Percentiles rank a stretch among this genome's conserved stretches.
phyloP scores from a whole-genome alignment of 106 monocot species.

The Acanthochlamys bracteata region DNA sequence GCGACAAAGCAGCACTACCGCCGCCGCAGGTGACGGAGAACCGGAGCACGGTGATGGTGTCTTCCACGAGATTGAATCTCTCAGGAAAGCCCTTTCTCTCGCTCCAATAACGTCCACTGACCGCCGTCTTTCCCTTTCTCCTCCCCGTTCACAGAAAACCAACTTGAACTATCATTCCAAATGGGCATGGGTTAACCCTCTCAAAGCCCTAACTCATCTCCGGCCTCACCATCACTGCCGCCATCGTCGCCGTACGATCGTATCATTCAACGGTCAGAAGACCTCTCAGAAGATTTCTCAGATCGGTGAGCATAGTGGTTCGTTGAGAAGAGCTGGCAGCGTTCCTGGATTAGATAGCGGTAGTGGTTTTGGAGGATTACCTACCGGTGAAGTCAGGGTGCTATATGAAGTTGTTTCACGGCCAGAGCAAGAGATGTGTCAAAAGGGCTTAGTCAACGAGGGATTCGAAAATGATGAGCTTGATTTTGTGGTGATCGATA shows the following conservation, averaged over 20 bases:
- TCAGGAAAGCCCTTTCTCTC: constrained; percentile 24
- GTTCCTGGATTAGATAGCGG: background rate
- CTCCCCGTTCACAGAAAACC: constrained; percentile 2
- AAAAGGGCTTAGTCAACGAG: no score
- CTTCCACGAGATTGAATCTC: constrained; percentile 23
- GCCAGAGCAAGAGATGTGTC: background rate
- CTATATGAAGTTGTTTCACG: background rate
- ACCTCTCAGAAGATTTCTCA: background rate
- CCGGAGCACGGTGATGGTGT: constrained; percentile 7
- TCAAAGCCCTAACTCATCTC: constrained; percentile 23
- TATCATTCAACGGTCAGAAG: background rate
- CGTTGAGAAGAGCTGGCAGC: background rate
- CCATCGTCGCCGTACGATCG: background rate
- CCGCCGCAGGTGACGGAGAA: constrained; percentile 3
- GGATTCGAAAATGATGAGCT: constrained; percentile 1
- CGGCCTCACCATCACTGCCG: constrained; percentile 18
- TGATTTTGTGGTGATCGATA: constrained; percentile 27
- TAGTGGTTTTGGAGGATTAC: background rate
- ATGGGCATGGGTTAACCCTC: constrained; percentile 32
- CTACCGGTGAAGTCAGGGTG: no score
- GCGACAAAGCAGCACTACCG: no score
- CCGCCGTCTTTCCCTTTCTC: constrained; percentile 2
- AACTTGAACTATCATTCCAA: constrained; percentile 3
- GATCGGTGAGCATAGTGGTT: background rate
- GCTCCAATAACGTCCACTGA: constrained; percentile 7